Percentiles rank a stretch among this genome's conserved stretches.
phyloP scores from a whole-genome alignment of 2,329 filamentous ascomycete species.

The Verticillium tricorpus region DNA sequence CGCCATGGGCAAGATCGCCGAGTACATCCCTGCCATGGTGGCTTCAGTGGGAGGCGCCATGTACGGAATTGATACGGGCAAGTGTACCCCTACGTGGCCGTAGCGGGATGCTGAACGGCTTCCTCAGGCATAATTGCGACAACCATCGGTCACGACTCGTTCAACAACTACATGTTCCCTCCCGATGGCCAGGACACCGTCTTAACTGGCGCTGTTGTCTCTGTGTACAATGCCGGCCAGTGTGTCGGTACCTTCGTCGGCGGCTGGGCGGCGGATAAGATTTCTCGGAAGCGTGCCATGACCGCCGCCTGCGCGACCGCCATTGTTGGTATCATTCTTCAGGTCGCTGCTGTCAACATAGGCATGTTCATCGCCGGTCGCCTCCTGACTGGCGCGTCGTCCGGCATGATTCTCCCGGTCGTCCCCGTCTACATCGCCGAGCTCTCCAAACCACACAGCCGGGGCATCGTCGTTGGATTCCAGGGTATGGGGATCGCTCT shows the following conservation, averaged over 20 bases:
- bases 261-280: constrained; percentile 47
- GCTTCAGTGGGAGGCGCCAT: no score
- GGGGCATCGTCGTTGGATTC: constrained; percentile 50
- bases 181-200: no score
- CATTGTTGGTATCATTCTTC: constrained; percentile 48
- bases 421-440: constrained; percentile 53
- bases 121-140: background rate
- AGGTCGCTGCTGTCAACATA: constrained; percentile 50
- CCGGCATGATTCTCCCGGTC: constrained; percentile 42
- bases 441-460: constrained; percentile 41
- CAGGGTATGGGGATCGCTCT: constrained; percentile 51
- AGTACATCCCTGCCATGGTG: no score
- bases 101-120: no score
- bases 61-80: no score
- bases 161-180: background rate
- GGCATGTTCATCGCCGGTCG: constrained; percentile 50
- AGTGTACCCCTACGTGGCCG: no score
- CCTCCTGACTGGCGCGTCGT: constrained; percentile 37
- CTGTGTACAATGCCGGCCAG: constrained; percentile 57
- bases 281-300: constrained; percentile 50
- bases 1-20: no score
- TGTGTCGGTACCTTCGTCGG: constrained; percentile 49
- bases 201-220: constrained; percentile 34
- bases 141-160: background rate
- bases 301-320: constrained; percentile 48